These are phyloP conservation scores for Leptographium flavum DNA, from an alignment of 2,329 filamentous ascomycete genomes.

Conservation along the genomic window DNA sequence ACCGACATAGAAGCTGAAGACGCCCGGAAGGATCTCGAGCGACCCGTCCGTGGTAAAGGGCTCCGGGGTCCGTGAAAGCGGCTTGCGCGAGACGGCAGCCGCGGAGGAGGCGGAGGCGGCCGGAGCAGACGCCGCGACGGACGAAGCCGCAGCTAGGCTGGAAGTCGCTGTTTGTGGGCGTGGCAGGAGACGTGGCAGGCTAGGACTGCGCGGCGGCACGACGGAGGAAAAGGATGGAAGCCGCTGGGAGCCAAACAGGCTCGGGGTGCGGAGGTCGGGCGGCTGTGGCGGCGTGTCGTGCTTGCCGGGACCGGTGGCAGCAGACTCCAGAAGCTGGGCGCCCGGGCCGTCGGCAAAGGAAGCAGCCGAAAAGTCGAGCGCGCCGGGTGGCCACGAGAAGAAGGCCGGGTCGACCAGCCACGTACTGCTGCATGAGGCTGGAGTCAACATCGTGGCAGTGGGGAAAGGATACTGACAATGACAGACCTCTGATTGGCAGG, in stretches of 20 bases:
- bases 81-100: background rate
- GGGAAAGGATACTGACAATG: background rate
- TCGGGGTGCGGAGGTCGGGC: too few relatives aligned
- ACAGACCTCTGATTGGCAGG: background rate
- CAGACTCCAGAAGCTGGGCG: too few relatives aligned
- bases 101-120: background rate
- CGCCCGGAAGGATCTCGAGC: conserved; percentile 7
- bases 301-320: too few relatives aligned
- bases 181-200: background rate
- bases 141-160: too few relatives aligned
- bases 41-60: conserved; percentile 2
- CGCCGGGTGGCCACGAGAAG: background rate
- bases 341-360: background rate
- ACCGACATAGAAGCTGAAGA: conserved; percentile 11
- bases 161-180: too few relatives aligned
- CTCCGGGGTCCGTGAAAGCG: background rate
- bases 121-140: background rate
- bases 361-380: background rate
- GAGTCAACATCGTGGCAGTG: background rate
- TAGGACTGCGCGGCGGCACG: background rate
- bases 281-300: too few relatives aligned
- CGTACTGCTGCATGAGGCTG: background rate
- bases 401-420: background rate
- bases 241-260: background rate
- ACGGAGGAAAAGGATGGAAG: background rate